These are phyloP conservation scores for Fusarium nematophilum DNA, from an alignment of 2,329 filamentous ascomycete genomes.

Conservation along the genomic window DNA sequence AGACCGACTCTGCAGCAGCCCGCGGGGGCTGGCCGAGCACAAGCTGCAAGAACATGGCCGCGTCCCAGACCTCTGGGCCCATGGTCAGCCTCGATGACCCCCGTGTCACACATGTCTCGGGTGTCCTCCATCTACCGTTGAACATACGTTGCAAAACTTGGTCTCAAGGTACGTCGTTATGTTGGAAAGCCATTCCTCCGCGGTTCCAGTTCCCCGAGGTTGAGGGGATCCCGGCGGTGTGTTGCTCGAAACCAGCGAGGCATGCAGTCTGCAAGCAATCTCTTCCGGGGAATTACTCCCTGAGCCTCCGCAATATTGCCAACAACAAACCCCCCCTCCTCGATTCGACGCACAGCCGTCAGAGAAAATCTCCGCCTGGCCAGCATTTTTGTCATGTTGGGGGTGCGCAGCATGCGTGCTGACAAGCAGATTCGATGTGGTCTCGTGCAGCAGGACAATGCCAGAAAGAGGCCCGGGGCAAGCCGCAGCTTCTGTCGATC, in stretches of 20 bases:
- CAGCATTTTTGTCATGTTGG: constrained; percentile 12
- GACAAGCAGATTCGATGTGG: constrained; percentile 23
- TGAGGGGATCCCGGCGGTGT: background rate
- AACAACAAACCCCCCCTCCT: constrained; percentile 13
- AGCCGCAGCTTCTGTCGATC: constrained; percentile 26
- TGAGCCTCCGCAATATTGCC: constrained; percentile 2
- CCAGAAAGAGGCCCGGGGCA: constrained; percentile 28
- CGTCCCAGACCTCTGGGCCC: constrained; percentile 42
- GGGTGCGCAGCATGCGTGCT: constrained; percentile 7
- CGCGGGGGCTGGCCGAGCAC: constrained; percentile 18
- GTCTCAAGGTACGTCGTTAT: constrained; percentile 13
- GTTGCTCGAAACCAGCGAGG: constrained; percentile 6
- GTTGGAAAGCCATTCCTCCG: background rate
- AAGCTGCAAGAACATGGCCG: constrained; percentile 37
- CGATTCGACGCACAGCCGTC: constrained; percentile 8
- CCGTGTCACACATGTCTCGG: constrained; percentile 39
- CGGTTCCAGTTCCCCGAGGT: background rate
- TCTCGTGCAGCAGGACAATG: constrained; percentile 31
- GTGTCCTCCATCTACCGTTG: constrained; percentile 25
- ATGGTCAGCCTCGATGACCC: constrained; percentile 19
- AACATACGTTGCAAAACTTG: constrained; percentile 21
- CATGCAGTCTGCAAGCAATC: constrained; percentile 10
- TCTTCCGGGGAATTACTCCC: constrained; percentile 6
- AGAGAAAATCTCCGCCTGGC: constrained; percentile 35
- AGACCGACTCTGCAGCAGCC: constrained; percentile 31